Base-by-base conservation (phyloP, 208 protist species). In the Crithidia bombi region DNA sequence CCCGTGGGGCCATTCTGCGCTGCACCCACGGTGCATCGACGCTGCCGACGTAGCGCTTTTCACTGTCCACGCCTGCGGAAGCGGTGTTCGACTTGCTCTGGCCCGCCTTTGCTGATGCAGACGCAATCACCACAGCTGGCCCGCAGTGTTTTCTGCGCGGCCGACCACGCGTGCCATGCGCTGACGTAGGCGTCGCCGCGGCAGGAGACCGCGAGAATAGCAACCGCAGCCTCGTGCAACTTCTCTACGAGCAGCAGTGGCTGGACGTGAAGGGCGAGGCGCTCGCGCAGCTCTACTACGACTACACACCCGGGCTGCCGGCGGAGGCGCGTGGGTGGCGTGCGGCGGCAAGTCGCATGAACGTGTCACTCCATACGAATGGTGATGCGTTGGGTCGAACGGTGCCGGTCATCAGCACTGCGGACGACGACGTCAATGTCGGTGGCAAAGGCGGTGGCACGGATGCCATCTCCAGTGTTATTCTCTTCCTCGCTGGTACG, bases 401-500 rank as follows among this genome's bases (percentile, higher is more conserved):
- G n/a, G n/a, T n/a, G n/a, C n/a, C n/a, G n/a, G n/a, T n/a, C n/a
- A n/a, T n/a, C n/a, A n/a, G n/a, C n/a, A n/a, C n/a, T n/a, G n/a
- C n/a, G n/a, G n/a, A n/a, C n/a, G n/a, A n/a, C n/a, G n/a, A n/a
- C n/a, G n/a, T n/a, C n/a, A n/a, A n/a, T n/a, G n/a, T n/a, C n/a
- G n/a, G n/a, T 5, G 28, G 21, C 51, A 30, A 9, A 39, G 51
- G 5, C 5, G 30, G 30, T 23, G 51, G 15, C 14, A 5, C 25
- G 6, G 47, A 3, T 12, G 19, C 5, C 19, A 3, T n/a, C 10
- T 69, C 63, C n/a, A 50, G 50, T 28, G 63, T 69, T 4, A 44
- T 69, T n/a, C 47, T 69, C 17, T 17, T 69, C 12, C 63, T 69
- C 35, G 17, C 63, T 6, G 63, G 63, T n/a, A 30, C 36, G 3